Base-by-base conservation (phyloP, 2,329 filamentous ascomycete species). In the Phialophora verrucosa region DNA sequence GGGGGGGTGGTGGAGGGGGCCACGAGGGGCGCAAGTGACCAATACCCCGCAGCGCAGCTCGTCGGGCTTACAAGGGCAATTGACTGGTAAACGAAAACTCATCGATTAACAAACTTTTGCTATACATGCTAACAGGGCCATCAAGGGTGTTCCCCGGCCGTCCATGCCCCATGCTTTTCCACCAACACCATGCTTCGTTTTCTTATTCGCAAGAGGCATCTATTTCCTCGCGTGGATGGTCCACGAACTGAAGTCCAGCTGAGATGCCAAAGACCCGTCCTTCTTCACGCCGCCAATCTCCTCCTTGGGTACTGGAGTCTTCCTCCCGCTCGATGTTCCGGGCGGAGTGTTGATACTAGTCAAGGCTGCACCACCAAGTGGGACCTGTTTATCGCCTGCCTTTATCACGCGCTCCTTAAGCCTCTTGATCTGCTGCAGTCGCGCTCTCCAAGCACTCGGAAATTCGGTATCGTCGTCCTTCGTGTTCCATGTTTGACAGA, bases 381-480 rank as follows among this genome's bases (percentile, higher is more conserved):
- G 14, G n/a, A 20, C 53, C 55, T 66, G 66, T 38, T 62, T 69
- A 23, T 68, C 69, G 42, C 51, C 64, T 17, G 59, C 29, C 58
- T 59, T 64, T 42, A 64, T 58, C 27, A 78, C 76, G 25, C 80
- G 76, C 55, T 96, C 91, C 31, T 93, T 88, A 58, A 99, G 84
- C 53, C 88, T 86, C 75, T 90, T 90, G 75, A 99, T 96, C 76
- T 94, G 91, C 57, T 91, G 87, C 12, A 98, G 85, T 57, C 95
- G 88, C 73, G 90, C 91, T 65, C 92, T 88, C 95, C 95, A 98
- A 8, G 92, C 91, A 11, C 92, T 95, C 32, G 95, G 85, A 74
- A 96, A 89, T 76, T 96, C 93, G 64, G 90, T 90, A 5, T 89
- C 90, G 35, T 87, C 88, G 32, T 70, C 67, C 62, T 68, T 68